phyloP scores from a whole-genome alignment of 179 eudicot genomes.

The Dionaea muscipula region DNA sequence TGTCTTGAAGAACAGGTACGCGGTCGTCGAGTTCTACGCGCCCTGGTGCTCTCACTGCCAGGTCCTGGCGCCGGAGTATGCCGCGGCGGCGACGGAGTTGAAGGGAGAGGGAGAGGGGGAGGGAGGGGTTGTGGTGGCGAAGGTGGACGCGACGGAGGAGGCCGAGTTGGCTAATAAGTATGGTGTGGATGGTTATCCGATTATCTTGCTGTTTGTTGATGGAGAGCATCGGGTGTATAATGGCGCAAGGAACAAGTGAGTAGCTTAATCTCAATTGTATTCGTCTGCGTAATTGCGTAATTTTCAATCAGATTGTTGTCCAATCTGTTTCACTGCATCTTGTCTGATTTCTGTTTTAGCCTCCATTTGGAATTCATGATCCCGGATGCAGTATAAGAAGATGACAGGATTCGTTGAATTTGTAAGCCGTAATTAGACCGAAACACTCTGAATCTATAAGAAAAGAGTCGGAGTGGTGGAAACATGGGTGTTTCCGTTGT shows the following conservation, averaged over 20 bases:
- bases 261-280: too few relatives aligned
- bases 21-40: constrained; percentile 83
- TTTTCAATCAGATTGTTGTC: neutral
- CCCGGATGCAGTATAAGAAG: too few relatives aligned
- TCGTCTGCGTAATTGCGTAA: neutral
- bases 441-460: too few relatives aligned
- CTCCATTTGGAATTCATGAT: too few relatives aligned
- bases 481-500: too few relatives aligned
- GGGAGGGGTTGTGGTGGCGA: constrained; percentile 36
- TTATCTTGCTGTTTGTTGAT: constrained; percentile 38
- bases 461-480: too few relatives aligned
- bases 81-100: constrained; percentile 54
- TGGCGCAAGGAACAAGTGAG: constrained; percentile 50
- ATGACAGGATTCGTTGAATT: too few relatives aligned
- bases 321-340: neutral
- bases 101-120: constrained; percentile 32
- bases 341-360: too few relatives aligned
- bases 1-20: constrained; percentile 26
- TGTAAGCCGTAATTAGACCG: too few relatives aligned
- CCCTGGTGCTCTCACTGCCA: constrained; percentile 89
- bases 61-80: constrained; percentile 64
- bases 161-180: constrained; percentile 46
- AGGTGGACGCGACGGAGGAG: constrained; percentile 61
- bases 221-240: constrained; percentile 31
- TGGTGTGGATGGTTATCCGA: constrained; percentile 53